phyloP scores from a whole-genome alignment of 345 rosid genomes.

The Populus pruinosa region DNA sequence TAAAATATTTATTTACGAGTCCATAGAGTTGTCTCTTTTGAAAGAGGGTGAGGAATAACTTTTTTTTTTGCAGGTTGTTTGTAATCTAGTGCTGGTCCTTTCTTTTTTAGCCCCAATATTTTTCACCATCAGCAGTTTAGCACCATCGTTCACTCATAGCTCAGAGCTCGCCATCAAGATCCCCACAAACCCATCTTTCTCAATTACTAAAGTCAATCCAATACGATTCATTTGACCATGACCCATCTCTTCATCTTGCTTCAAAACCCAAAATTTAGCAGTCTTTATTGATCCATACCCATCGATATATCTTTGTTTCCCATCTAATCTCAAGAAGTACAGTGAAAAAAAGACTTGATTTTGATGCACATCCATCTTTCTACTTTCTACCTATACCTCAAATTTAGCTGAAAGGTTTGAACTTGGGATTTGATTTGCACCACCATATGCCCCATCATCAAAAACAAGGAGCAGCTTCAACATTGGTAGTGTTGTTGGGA shows the following conservation, averaged over 20 bases:
- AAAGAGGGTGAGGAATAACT: background rate
- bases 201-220: background rate
- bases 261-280: background rate
- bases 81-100: background rate
- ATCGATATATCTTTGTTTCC: background rate
- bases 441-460: constrained; percentile 39
- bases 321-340: background rate
- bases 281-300: background rate
- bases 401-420: constrained; percentile 5
- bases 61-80: background rate
- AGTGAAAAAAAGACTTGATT: background rate
- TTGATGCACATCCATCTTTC: constrained; percentile 4
- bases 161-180: background rate
- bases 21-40: background rate
- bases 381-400: background rate
- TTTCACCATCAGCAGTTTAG: background rate
- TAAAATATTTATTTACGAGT: background rate
- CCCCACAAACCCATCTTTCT: constrained; percentile 6
- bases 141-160: background rate
- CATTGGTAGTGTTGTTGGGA: constrained; percentile 4
- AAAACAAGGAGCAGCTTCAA: constrained; percentile 6
- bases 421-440: constrained; percentile 16
- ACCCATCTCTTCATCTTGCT: background rate
- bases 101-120: background rate
- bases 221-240: background rate